Base-by-base conservation (phyloP, 1,284 basidiomycete species). In the Ceratobasidium theobromae region DNA sequence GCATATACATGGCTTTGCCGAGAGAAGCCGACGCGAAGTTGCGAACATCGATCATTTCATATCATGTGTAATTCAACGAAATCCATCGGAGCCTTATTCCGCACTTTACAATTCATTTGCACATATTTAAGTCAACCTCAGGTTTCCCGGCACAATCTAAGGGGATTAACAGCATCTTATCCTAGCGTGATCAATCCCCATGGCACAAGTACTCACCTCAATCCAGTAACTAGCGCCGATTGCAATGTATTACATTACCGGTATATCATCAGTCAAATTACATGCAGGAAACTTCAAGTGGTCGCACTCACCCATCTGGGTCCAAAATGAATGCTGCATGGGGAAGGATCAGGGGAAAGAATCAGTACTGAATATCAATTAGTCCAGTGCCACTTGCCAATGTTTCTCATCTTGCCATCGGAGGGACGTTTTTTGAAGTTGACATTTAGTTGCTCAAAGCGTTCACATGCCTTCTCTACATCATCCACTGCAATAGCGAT, bases 311-410 rank as follows among this genome's bases (percentile, higher is more conserved):
- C 84, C 87, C 87, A 78, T 93, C 91, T 27, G 93, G 93, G 76
- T 95, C 93, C 76, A 92, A 78, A 72, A 94, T 87, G 76, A 97
- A 96, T 1, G 94, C 94, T 69, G 93, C 90, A 72, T 89, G 45
- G 49, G 28, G 23, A 49, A 30, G 49, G 32, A n/a, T n/a, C 48
- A 49, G 32, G 53, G 52, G 18, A 9, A 14, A 45, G 9, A 9
- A 8, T 11, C 9, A 45, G 43, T 9, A 11, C 5, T 45, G 9
- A 21, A 21, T 21, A 45, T 11, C 18, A 5, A n/a, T 21, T 21
- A 21, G 18, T 21, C 25, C 3, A 4, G n/a, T n/a, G 33, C 6
- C 23, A 45, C 58, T 30, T 43, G 55, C 64, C 58, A 45, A 70
- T 70, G 54, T 71, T 74, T 75, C 78, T 86, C 91, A 97, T 95